Evolutionary conservation across 305 asterid species (phyloP).

Genomic region (Caryopteris hybrid): DNA sequence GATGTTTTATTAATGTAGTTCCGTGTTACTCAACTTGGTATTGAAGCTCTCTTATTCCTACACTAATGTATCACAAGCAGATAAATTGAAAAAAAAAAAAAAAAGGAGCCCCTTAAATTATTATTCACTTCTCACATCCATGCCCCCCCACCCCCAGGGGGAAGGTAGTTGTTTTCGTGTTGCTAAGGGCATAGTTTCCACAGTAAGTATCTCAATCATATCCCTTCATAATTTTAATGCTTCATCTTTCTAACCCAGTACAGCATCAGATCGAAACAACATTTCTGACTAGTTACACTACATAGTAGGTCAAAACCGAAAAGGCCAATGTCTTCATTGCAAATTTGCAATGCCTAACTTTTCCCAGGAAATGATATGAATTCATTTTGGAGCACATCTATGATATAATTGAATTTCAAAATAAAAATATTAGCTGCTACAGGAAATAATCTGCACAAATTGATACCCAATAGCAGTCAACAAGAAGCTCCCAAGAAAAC

Average conservation of each 20-base stretch:
- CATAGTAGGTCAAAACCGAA: not conserved
- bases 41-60: not conserved
- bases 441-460: slow-evolving; percentile 2
- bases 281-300: not conserved
- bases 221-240: not conserved
- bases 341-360: not conserved
- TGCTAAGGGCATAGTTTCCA: no score
- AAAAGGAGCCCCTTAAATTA: not conserved
- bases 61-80: not conserved
- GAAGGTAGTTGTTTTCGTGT: no score
- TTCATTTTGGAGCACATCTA: not conserved
- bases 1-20: not conserved
- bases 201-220: not conserved
- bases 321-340: not conserved
- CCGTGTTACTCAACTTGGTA: not conserved
- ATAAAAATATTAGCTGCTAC: not conserved
- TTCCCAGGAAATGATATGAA: not conserved
- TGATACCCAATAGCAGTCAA: not conserved
- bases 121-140: not conserved
- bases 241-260: not conserved
- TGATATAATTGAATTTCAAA: not conserved
- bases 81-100: not conserved
- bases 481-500: not conserved
- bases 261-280: not conserved
- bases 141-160: no score